Evolutionary conservation across 2,329 filamentous ascomycete genomes (phyloP), one percentile per base, ranked within the genome.

Genomic region (Trichophaea hybrida): DNA sequence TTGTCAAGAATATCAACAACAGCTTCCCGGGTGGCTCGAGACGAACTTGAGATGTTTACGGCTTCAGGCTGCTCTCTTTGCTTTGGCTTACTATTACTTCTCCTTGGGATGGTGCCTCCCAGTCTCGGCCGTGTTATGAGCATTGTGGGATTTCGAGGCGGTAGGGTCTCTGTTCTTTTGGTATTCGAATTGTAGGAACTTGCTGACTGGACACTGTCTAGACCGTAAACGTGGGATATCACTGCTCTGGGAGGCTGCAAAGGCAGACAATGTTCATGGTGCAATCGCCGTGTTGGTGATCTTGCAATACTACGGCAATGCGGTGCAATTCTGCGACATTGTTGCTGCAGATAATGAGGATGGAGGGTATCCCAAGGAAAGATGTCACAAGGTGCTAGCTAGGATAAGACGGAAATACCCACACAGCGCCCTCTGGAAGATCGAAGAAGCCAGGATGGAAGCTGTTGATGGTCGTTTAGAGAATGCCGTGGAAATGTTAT

Each of bases 91-190:
- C 74, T 97, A 1, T 78, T 94, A 12, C 77, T 97, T 1, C 77
- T 97, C 57, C 83, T 97, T n/a, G 94, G 88, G 10, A 85, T 97
- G 75, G 83, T 97, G 0, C 94, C 93, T 0, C 93, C 93, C 0
- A 82, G 90, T 0, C 95, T 97, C 71, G 85, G 81, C n/a, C 85
- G 82, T 59, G 79, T 98, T 1, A 77, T 97, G 3, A 87, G 84
- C 61, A 84, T 97, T 46, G 85, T 96, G 34, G 93, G 93, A 1
- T 97, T 97, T 74, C 83, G 81, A 62, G 93, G 93, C 35, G 67
- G 67, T 68, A 58, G 43, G 62, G 56, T 40, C 44, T 55, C 5
- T 43, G 33, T 33, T 10, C 37, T 8, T 15, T 17, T 35, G 33
- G 5, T 13, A 10, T 7, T 38, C 5, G n/a, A n/a, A 17, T 13